Conservation (phyloP, 1,139 yeast species). For the Sugiyamaella xylanicola region DNA sequence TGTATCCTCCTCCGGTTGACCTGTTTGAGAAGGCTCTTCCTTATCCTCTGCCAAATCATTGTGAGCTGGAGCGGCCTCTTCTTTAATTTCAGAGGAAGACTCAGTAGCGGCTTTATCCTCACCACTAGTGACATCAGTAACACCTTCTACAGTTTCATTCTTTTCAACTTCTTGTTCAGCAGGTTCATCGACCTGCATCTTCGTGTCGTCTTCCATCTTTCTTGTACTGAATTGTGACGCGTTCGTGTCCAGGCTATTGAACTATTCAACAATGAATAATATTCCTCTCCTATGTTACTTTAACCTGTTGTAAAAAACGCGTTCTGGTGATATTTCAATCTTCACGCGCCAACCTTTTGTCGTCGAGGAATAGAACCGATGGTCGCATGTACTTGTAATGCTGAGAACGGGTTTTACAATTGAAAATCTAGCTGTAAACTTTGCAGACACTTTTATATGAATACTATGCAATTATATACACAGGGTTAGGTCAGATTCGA, state of each 20-base stretch:
- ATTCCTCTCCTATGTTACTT: background rate
- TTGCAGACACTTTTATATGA: background rate
- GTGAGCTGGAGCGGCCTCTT: too few relatives aligned
- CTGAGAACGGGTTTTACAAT: constrained; percentile 1
- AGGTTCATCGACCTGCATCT: constrained; percentile 19
- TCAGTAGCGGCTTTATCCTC: background rate
- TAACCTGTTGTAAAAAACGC: background rate
- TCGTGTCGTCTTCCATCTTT: constrained; percentile 14
- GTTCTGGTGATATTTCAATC: background rate
- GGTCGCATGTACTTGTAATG: constrained; percentile 9
- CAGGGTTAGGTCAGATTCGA: background rate
- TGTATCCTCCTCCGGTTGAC: too few relatives aligned
- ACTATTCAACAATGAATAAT: too few relatives aligned
- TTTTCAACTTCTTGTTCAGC: constrained; percentile 1
- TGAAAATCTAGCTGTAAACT: constrained; percentile 4
- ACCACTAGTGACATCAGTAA: background rate
- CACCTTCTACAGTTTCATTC: background rate
- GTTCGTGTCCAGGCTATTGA: too few relatives aligned
- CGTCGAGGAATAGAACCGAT: background rate
- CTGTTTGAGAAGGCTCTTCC: too few relatives aligned
- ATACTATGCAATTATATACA: background rate
- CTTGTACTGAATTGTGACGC: background rate
- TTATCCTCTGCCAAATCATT: too few relatives aligned
- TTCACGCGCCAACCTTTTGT: constrained; percentile 4
- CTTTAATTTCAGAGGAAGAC: background rate